Percentiles rank a stretch among this genome's conserved stretches.
phyloP scores from a whole-genome alignment of 495 filamentous ascomycete species.

The Annulohypoxylon maeteangense region DNA sequence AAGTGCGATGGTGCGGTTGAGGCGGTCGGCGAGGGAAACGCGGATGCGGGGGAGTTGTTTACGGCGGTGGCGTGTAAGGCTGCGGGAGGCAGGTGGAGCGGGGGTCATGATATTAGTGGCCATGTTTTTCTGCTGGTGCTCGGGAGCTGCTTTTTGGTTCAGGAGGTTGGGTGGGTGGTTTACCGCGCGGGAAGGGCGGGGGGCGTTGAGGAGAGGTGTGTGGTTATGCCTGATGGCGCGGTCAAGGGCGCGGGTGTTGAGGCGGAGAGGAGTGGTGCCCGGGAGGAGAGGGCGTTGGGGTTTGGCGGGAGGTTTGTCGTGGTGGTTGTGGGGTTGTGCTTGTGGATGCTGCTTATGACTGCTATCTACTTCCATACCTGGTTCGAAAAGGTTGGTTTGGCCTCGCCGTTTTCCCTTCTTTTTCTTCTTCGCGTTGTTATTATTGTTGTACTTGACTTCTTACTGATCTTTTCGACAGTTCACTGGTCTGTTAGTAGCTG shows the following conservation, averaged over 20 bases:
- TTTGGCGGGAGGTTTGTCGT: constrained; percentile 59
- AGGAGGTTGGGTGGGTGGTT: constrained; percentile 77
- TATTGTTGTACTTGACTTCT: no score
- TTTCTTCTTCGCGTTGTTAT: no score
- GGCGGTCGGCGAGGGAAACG: constrained; percentile 42
- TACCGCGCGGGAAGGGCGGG: constrained; percentile 43
- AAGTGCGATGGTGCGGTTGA: constrained; percentile 68
- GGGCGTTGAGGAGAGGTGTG: constrained; percentile 63
- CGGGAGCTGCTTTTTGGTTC: constrained; percentile 78
- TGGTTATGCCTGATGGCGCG: constrained; percentile 69
- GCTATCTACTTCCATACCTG: constrained; percentile 97
- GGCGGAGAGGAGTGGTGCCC: constrained; percentile 32
- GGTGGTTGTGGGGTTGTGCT: constrained; percentile 70
- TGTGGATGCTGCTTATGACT: constrained; percentile 99
- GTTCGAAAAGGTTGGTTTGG: constrained; percentile 85
- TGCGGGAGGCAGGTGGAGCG: constrained; percentile 82
- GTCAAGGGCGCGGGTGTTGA: constrained; percentile 62
- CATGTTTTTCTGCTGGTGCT: constrained; percentile 94
- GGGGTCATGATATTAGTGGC: constrained; percentile 92
- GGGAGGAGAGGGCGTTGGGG: constrained; percentile 47
- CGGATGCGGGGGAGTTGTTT: constrained; percentile 61
- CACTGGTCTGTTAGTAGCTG: constrained; percentile 77
- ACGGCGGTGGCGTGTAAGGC: constrained; percentile 85
- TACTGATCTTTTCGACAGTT: constrained; percentile 57
- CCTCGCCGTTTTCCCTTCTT: background rate